Conservation (phyloP, 2,329 filamentous ascomycete genomes). For the Zasmidium angulare region DNA sequence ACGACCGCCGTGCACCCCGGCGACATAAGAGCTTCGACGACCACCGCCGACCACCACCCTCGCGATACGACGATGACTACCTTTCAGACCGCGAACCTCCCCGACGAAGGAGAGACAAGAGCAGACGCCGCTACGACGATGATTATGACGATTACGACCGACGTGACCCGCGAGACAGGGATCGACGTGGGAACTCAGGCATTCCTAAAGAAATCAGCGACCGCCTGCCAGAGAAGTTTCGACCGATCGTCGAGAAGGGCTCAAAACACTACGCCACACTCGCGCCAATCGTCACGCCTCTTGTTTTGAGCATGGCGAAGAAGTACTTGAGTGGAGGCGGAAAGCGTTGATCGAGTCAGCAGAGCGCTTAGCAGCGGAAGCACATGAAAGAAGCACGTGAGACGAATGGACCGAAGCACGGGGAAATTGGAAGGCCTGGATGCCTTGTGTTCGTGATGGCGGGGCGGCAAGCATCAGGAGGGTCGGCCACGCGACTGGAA, state of each 20-base stretch:
- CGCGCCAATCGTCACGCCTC: slow-evolving; percentile 33
- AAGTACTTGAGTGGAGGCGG: slow-evolving; percentile 20
- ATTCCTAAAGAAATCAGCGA: neutral
- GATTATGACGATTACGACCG: slow-evolving; percentile 25
- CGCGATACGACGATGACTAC: slow-evolving; percentile 24
- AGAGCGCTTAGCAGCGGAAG: neutral
- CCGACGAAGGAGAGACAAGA: slow-evolving; percentile 11
- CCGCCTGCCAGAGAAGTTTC: slow-evolving; percentile 22
- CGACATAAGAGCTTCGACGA: slow-evolving; percentile 21
- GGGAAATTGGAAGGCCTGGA: neutral
- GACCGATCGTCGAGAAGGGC: slow-evolving; percentile 34
- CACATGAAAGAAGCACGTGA: neutral
- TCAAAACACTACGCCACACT: slow-evolving; percentile 35
- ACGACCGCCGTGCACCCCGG: slow-evolving; percentile 19
- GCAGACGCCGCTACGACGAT: slow-evolving; percentile 22
- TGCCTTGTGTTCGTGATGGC: neutral
- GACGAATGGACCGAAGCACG: neutral
- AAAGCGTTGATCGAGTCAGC: slow-evolving; percentile 4
- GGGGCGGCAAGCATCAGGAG: neutral
- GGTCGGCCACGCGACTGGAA: neutral
- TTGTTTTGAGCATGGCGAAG: slow-evolving; percentile 21
- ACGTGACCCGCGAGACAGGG: slow-evolving; percentile 19
- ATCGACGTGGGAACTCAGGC: slow-evolving; percentile 8
- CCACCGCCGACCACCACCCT: slow-evolving; percentile 21
- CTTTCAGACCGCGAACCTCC: slow-evolving; percentile 20